Evolutionary conservation across 2,329 filamentous ascomycete genomes (phyloP), one percentile per base, ranked within the genome.

Genomic region (Madurella fahalii): DNA sequence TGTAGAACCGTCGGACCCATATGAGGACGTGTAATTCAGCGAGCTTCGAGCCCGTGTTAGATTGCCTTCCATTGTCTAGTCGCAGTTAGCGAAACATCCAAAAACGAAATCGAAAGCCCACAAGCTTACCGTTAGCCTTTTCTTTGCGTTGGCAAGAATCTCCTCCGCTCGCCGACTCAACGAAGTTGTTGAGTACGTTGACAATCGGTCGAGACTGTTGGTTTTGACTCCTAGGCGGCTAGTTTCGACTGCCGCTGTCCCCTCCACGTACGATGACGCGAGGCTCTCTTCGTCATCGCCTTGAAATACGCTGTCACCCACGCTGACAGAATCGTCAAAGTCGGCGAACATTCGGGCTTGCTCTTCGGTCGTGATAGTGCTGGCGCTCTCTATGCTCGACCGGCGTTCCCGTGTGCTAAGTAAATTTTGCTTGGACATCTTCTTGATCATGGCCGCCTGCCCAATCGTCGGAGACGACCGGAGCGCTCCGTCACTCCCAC

Each of bases 101-200:
- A 47, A 12, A 40, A 12, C 18, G 4, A 37, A 37, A 44, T 20
- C 50, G 12, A 37, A 40, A 17, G 30, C 32, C 16, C 7, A 20
- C 18, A 17, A n/a, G 72, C 89, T 69, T 78, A 95, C 90, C 67
- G 89, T 94, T 58, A 97, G 77, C 63, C 91, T 81, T 69, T 85
- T 86, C 74, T 96, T 96, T 32, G 93, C 93, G 71, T 95, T 96
- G 53, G 91, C 90, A 52, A 97, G 78, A 67, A 96, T 96, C 66
- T 92, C 79, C 68, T 96, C 92, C 1, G 92, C 92, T 64, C 90
- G 83, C 62, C 86, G 85, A 69, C 90, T 93, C 59, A 95, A 73
- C 20, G 89, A 84, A 15, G 81, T 84, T 47, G 88, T 89, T 3
- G 89, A 89, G 64, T 86, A 83, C 43, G 79, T 77, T 1, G 63